Percentiles rank a stretch among this genome's conserved stretches.
Evolutionary conservation across 257 asterid species (phyloP).

Genomic region (Linaria vulgaris): DNA sequence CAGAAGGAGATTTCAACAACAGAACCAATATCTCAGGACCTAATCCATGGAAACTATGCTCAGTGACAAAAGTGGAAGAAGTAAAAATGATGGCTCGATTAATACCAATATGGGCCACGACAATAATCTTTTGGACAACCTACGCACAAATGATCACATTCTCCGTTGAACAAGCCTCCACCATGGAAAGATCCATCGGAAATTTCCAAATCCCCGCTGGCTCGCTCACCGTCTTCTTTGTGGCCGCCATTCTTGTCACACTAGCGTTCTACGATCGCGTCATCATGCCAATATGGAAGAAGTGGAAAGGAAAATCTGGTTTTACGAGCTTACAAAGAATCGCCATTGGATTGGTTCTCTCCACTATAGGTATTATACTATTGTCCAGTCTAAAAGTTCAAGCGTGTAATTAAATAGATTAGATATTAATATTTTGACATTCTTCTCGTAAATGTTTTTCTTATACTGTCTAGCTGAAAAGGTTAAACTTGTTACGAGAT

Average conservation of each 20-base stretch:
- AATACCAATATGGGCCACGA: constrained; percentile 93
- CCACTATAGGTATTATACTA: no score
- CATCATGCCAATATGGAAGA: constrained; percentile 80
- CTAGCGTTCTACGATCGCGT: constrained; percentile 66
- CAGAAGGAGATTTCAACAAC: constrained; percentile 51
- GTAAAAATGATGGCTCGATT: constrained; percentile 84
- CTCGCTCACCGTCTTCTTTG: constrained; percentile 87
- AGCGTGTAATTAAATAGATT: no score
- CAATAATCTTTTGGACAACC: constrained; percentile 89
- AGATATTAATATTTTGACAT: no score
- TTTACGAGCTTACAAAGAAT: constrained; percentile 70
- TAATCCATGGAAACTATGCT: constrained; percentile 84
- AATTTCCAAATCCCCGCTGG: constrained; percentile 81
- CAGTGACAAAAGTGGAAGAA: constrained; percentile 86
- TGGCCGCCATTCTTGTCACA: constrained; percentile 69
- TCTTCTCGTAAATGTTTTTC: no score
- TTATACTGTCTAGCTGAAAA: no score
- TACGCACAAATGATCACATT: constrained; percentile 96
- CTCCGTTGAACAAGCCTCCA: constrained; percentile 86
- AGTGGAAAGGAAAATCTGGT: constrained; percentile 72
- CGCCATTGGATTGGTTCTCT: constrained; percentile 59
- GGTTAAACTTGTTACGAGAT: no score
- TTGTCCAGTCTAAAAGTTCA: no score
- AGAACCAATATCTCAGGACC: constrained; percentile 29
- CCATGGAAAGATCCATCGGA: constrained; percentile 71